A percentile compares a stretch with the other conserved stretches of the same genome.
Conservation (phyloP, 129 eudicot species). For the Chrysanthemum lavandulifolium region DNA sequence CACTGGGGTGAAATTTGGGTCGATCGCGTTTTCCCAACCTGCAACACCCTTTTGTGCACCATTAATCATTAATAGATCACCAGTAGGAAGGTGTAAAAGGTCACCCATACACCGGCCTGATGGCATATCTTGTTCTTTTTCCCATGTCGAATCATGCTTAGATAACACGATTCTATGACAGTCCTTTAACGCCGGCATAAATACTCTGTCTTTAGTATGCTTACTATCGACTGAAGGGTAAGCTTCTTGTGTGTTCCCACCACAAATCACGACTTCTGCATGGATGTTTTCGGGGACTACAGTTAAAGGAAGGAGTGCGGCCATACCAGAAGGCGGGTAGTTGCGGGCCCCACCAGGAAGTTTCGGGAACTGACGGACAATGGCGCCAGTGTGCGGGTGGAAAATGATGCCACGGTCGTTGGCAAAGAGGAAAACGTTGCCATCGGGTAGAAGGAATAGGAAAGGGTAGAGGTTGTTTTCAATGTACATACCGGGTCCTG, state of each 20-base stretch:
- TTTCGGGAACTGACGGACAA: conserved; percentile 49
- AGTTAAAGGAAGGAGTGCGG: conserved; percentile 66
- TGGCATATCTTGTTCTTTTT: conserved; percentile 72
- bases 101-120: conserved; percentile 72
- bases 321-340: conserved; percentile 81
- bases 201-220: conserved; percentile 37
- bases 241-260: conserved; percentile 61
- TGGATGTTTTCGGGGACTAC: conserved; percentile 18
- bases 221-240: conserved; percentile 40
- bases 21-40: conserved; percentile 68
- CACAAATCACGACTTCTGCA: conserved; percentile 63
- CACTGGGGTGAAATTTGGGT: conserved; percentile 59
- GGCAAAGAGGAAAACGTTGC: conserved; percentile 34
- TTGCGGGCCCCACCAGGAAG: conserved; percentile 72
- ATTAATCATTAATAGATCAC: conserved; percentile 57
- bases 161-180: conserved; percentile 51
- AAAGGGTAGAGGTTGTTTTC: conserved; percentile 45
- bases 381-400: conserved; percentile 38
- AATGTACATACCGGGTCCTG: conserved; percentile 32
- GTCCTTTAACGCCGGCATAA: conserved; percentile 52
- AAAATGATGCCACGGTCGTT: conserved; percentile 40
- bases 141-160: conserved; percentile 44
- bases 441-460: conserved; percentile 37
- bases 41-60: conserved; percentile 76
- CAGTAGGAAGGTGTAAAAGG: conserved; percentile 65